Conservation (phyloP, 2,329 filamentous ascomycete species). For the Talaromyces sp. region DNA sequence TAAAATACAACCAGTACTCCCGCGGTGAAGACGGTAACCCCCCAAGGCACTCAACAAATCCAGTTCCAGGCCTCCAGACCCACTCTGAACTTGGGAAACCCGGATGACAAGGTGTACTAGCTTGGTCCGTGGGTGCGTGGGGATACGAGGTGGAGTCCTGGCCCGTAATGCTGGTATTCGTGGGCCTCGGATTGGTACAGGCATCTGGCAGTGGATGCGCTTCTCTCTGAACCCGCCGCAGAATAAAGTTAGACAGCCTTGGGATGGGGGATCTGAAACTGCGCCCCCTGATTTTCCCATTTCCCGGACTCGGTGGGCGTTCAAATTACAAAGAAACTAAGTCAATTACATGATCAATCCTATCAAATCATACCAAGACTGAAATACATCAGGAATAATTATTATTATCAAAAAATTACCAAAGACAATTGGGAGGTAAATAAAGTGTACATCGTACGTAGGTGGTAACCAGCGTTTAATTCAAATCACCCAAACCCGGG, state of each 20-base stretch:
- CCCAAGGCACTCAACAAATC: neutral
- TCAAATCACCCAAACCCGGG: neutral
- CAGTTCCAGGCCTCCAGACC: conserved; percentile 5
- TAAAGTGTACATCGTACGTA: neutral
- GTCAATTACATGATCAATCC: neutral
- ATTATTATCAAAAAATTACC: too few species aligned
- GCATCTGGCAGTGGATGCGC: neutral
- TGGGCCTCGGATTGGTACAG: neutral
- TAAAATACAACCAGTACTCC: neutral
- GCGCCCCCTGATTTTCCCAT: conserved; percentile 9
- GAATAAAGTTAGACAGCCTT: conserved; percentile 20
- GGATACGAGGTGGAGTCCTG: conserved; percentile 18
- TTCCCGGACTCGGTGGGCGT: neutral
- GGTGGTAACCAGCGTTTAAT: neutral
- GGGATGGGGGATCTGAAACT: conserved; percentile 18
- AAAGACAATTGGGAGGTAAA: neutral
- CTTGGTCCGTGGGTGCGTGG: conserved; percentile 16
- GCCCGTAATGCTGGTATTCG: neutral
- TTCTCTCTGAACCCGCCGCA: neutral
- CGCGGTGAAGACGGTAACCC: neutral
- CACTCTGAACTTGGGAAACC: conserved; percentile 3
- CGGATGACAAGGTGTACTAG: conserved; percentile 5
- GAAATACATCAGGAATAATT: too few species aligned
- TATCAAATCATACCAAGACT: too few species aligned
- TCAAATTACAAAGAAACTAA: neutral